A percentile compares a stretch with the other conserved stretches of the same genome.
These are phyloP conservation scores for Avena sativa DNA, from an alignment of 176 grass and related monocot species.

Conservation along the genomic window DNA sequence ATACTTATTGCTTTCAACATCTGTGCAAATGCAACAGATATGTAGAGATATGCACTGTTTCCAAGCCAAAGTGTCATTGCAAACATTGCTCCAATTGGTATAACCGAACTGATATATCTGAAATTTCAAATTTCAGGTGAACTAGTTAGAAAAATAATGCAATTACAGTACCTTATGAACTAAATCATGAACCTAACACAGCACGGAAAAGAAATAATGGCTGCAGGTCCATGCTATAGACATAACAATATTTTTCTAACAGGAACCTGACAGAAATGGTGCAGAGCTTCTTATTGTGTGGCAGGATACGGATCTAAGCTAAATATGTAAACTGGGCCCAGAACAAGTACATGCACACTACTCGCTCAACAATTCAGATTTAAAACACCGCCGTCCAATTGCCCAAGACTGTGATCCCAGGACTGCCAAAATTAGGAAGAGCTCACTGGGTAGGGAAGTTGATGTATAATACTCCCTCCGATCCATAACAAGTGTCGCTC, in stretches of 20 bases:
- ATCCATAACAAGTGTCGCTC: too few relatives aligned
- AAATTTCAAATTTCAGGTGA: constrained; percentile 32
- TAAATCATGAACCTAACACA: neutral
- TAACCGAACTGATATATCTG: constrained; percentile 96
- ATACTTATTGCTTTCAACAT: constrained; percentile 99
- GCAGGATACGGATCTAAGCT: neutral
- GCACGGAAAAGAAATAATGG: constrained; percentile 3
- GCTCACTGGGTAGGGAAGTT: neutral
- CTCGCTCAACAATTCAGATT: neutral
- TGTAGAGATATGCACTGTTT: constrained; percentile 98
- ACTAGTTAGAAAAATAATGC: constrained; percentile 4
- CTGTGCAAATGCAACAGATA: constrained; percentile 99
- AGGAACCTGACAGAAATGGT: neutral
- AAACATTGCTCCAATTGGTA: constrained; percentile 99
- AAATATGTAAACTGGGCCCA: neutral
- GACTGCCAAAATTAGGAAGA: neutral
- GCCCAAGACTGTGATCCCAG: neutral
- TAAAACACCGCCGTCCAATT: neutral
- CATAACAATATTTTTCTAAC: neutral
- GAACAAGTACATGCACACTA: neutral
- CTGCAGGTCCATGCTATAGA: neutral
- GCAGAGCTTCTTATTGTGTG: constrained; percentile 2
- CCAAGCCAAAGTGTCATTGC: constrained; percentile 99
- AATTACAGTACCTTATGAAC: constrained; percentile 20
- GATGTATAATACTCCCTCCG: neutral